These are phyloP conservation scores for Fusarium armeniacum DNA, from an alignment of 2,329 filamentous ascomycete genomes.

Conservation along the genomic window DNA sequence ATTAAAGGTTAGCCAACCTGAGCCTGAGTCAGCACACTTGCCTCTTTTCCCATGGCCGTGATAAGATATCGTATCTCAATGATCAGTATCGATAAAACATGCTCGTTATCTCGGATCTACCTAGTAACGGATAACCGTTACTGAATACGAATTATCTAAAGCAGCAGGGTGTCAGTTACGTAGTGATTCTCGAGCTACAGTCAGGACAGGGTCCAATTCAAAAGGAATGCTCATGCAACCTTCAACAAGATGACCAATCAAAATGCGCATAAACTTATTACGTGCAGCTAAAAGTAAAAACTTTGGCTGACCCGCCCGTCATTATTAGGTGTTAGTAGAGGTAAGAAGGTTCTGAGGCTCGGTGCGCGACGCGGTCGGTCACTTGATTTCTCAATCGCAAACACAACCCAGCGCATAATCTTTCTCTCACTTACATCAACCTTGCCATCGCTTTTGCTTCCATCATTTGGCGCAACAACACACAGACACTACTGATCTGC, in stretches of 20 bases:
- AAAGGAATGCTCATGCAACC: conserved; percentile 9
- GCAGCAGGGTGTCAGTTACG: neutral
- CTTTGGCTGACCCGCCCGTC: conserved; percentile 33
- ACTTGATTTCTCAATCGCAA: conserved; percentile 36
- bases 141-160: conserved; percentile 16
- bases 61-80: conserved; percentile 5
- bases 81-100: conserved; percentile 1
- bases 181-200: neutral
- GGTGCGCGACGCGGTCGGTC: conserved; percentile 36
- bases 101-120: conserved; percentile 19
- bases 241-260: conserved; percentile 28
- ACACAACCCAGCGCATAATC: conserved; percentile 15
- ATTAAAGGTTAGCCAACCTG: neutral
- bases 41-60: neutral
- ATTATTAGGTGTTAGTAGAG: conserved; percentile 1
- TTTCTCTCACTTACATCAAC: conserved; percentile 22
- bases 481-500: neutral
- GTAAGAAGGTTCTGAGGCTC: conserved; percentile 10
- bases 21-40: neutral
- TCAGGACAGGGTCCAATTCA: conserved; percentile 24
- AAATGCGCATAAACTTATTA: conserved; percentile 12
- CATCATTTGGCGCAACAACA: neutral
- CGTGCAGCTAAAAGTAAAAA: conserved; percentile 35
- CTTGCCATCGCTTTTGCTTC: neutral
- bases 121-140: neutral